A percentile compares a stretch with the other conserved stretches of the same genome.
Conservation (phyloP, 768 basidiomycete genomes). For the Lactifluus hygrophoroides region DNA sequence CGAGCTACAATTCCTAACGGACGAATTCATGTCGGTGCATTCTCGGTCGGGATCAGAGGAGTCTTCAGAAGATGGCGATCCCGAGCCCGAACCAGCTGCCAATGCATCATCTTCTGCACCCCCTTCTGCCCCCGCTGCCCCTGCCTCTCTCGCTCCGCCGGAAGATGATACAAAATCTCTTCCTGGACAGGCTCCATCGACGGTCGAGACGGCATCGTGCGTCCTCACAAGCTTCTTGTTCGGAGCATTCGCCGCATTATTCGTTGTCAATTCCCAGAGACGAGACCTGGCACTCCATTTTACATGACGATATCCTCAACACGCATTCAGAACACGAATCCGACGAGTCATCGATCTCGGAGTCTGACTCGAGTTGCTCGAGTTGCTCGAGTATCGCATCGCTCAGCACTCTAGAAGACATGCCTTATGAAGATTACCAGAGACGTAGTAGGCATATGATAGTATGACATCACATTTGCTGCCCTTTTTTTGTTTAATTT, state of each 20-base stretch:
- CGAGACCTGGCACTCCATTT: slow-evolving; percentile 19
- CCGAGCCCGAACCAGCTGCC: too few species aligned
- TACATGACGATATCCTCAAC: slow-evolving; percentile 8
- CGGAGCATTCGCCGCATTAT: slow-evolving; percentile 46
- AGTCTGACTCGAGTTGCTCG: slow-evolving; percentile 17
- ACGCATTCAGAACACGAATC: slow-evolving; percentile 8
- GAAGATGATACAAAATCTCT: slow-evolving; percentile 7
- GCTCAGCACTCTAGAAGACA: slow-evolving; percentile 16
- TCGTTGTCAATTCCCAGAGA: slow-evolving; percentile 21
- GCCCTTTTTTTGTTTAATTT: slow-evolving; percentile 3
- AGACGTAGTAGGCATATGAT: not conserved
- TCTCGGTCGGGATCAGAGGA: slow-evolving; percentile 22
- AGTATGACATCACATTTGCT: not conserved
- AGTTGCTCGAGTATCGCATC: slow-evolving; percentile 21
- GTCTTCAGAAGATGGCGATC: slow-evolving; percentile 9
- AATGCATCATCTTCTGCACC: not conserved
- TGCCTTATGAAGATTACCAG: not conserved
- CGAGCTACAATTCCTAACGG: slow-evolving; percentile 39
- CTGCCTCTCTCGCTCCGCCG: slow-evolving; percentile 20
- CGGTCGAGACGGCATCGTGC: slow-evolving; percentile 34
- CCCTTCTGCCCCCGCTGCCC: slow-evolving; percentile 9
- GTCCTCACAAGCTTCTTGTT: slow-evolving; percentile 51
- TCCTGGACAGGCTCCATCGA: slow-evolving; percentile 17
- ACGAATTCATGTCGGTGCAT: slow-evolving; percentile 29
- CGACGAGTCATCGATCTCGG: slow-evolving; percentile 3